phyloP scores from a whole-genome alignment of 805 yeast genomes.

The Suhomyces prunicola region DNA sequence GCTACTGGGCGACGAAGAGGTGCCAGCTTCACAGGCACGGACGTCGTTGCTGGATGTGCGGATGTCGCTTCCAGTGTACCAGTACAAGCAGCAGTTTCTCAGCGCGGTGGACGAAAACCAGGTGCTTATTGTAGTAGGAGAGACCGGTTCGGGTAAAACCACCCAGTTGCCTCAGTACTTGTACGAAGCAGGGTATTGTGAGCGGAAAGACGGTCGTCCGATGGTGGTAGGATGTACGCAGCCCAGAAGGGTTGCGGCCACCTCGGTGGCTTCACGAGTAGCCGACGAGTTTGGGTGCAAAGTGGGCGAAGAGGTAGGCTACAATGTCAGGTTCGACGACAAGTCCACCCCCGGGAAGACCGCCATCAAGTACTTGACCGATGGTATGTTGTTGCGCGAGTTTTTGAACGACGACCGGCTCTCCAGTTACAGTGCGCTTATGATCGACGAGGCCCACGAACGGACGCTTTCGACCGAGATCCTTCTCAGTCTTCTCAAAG shows the following conservation, averaged over 20 bases:
- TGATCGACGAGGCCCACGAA: conserved; percentile 98
- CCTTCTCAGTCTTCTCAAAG: conserved; percentile 75
- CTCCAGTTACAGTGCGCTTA: conserved; percentile 68
- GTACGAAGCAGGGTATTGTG: conserved; percentile 75
- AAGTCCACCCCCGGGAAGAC: conserved; percentile 58
- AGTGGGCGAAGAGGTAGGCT: conserved; percentile 90
- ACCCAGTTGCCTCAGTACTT: conserved; percentile 90
- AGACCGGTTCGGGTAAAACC: conserved; percentile 93
- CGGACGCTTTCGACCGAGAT: conserved; percentile 89
- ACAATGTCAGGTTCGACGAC: conserved; percentile 85
- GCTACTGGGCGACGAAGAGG: conserved; percentile 16
- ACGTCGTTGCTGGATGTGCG: conserved; percentile 41
- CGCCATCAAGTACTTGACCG: conserved; percentile 84
- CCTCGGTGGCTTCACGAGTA: conserved; percentile 84
- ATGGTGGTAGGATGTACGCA: conserved; percentile 80
- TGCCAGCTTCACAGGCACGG: conserved; percentile 28
- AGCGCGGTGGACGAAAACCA: conserved; percentile 61
- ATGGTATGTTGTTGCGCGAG: conserved; percentile 91
- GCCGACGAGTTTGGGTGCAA: conserved; percentile 80
- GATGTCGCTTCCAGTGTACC: conserved; percentile 71
- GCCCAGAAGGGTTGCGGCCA: conserved; percentile 95
- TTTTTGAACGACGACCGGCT: conserved; percentile 73
- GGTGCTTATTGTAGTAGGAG: conserved; percentile 74
- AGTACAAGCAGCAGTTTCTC: conserved; percentile 57
- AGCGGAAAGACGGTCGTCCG: conserved; percentile 21